Percentiles rank a stretch among this genome's conserved stretches.
phyloP scores from a whole-genome alignment of 768 basidiomycete species.

The Naganishia onofrii region DNA sequence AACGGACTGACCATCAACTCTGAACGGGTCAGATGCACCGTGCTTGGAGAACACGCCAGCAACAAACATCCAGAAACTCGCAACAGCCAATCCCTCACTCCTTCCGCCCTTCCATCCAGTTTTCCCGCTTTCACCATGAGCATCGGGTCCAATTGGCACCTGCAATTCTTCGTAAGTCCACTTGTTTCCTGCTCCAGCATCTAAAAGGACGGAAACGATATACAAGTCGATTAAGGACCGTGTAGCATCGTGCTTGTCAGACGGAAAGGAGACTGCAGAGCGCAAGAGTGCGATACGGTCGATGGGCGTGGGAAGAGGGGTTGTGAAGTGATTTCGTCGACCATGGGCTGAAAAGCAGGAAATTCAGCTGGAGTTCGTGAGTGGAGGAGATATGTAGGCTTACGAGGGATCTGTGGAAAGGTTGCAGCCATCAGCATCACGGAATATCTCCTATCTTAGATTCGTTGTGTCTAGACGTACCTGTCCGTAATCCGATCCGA shows the following conservation, averaged over 20 bases:
- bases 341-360: constrained; percentile 34
- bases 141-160: constrained; percentile 5
- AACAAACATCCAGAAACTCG: constrained; percentile 84
- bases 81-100: constrained; percentile 70
- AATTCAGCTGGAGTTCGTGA: neutral
- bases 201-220: constrained; percentile 80
- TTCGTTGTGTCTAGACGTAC: neutral
- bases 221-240: constrained; percentile 83
- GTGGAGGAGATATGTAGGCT: neutral
- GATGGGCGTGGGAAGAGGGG: constrained; percentile 23
- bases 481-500: constrained; percentile 9
- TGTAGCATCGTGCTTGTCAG: constrained; percentile 56
- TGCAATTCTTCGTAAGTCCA: constrained; percentile 24
- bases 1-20: neutral
- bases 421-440: neutral
- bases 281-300: constrained; percentile 63
- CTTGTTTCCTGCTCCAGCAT: constrained; percentile 55
- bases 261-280: constrained; percentile 35
- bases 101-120: constrained; percentile 63
- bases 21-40: neutral
- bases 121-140: constrained; percentile 33
- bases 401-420: constrained; percentile 5
- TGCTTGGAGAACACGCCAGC: constrained; percentile 76
- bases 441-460: neutral
- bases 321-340: constrained; percentile 40